Conservation (phyloP, 192 early-diverging fungal species). For the Coemansia sp. region DNA sequence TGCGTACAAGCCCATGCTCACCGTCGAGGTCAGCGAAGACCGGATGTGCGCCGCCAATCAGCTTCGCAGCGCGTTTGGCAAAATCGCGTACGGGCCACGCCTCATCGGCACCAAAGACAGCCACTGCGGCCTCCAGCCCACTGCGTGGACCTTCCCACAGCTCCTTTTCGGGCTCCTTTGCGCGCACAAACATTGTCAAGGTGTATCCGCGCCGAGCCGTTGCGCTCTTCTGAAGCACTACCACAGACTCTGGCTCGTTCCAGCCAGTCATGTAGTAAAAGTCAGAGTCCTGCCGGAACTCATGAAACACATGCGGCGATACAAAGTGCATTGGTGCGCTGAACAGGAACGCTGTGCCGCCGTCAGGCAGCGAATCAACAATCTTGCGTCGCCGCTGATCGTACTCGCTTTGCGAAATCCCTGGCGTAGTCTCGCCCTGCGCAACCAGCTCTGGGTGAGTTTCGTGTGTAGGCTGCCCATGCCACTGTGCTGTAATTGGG, state of each 20-base stretch:
- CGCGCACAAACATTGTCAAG: conserved; percentile 85
- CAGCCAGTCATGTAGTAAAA: conserved; percentile 88
- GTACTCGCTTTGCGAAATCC: conserved; percentile 75
- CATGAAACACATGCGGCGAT: conserved; percentile 90
- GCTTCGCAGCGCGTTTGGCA: conserved; percentile 13
- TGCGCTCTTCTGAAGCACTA: conserved; percentile 61
- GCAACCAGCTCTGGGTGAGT: conserved; percentile 84
- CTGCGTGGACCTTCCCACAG: conserved; percentile 92
- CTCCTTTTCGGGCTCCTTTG: conserved; percentile 71
- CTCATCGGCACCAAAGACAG: conserved; percentile 83
- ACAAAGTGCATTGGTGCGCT: conserved; percentile 79
- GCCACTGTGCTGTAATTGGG: conserved; percentile 43
- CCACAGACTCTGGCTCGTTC: conserved; percentile 86
- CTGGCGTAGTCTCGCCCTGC: conserved; percentile 76
- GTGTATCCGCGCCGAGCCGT: conserved; percentile 61
- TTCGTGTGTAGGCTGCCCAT: conserved; percentile 78
- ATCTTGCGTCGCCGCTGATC: conserved; percentile 68
- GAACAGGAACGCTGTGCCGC: conserved; percentile 66
- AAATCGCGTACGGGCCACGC: conserved; percentile 37
- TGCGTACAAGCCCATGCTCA: conserved; percentile 27
- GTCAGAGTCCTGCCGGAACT: conserved; percentile 91
- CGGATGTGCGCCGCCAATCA: conserved; percentile 13
- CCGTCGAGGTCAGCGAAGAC: conserved; percentile 32
- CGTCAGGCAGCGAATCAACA: conserved; percentile 62
- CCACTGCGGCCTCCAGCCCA: conserved; percentile 73